These are phyloP conservation scores for Ehretia macrophylla DNA, from an alignment of 257 asterid species.

Conservation along the genomic window DNA sequence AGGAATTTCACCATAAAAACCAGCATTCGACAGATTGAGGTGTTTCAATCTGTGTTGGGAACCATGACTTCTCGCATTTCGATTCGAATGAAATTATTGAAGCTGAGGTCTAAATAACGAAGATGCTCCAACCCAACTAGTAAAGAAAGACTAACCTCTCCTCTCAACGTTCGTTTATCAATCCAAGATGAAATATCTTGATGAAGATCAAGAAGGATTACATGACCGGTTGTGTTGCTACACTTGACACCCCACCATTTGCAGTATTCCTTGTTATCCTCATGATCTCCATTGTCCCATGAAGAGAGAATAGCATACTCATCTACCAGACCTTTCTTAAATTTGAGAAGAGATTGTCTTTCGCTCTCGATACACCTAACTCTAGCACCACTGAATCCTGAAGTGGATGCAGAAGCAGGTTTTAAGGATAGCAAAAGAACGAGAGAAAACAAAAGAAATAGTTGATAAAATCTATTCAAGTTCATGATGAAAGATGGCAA, in stretches of 20 bases:
- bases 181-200: no score
- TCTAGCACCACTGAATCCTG: background rate
- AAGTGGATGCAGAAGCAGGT: no score
- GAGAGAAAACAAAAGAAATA: no score
- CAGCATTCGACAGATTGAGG: background rate
- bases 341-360: background rate
- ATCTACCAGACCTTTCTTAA: background rate
- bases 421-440: no score
- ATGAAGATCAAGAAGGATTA: constrained; percentile 13
- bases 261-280: constrained; percentile 9
- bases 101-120: constrained; percentile 10
- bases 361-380: background rate
- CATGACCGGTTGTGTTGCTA: constrained; percentile 11
- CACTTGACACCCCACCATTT: constrained; percentile 19
- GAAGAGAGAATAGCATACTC: constrained; percentile 6
- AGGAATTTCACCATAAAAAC: constrained; percentile 4
- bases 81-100: constrained; percentile 8
- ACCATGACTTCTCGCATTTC: constrained; percentile 12
- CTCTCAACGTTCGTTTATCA: constrained; percentile 4
- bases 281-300: no score
- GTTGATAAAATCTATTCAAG: no score
- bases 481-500: no score
- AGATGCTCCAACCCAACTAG: constrained; percentile 8
- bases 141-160: constrained; percentile 21
- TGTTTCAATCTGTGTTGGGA: background rate